Base-by-base conservation (phyloP, 495 filamentous ascomycete species). In the Bacidia gigantensis region DNA sequence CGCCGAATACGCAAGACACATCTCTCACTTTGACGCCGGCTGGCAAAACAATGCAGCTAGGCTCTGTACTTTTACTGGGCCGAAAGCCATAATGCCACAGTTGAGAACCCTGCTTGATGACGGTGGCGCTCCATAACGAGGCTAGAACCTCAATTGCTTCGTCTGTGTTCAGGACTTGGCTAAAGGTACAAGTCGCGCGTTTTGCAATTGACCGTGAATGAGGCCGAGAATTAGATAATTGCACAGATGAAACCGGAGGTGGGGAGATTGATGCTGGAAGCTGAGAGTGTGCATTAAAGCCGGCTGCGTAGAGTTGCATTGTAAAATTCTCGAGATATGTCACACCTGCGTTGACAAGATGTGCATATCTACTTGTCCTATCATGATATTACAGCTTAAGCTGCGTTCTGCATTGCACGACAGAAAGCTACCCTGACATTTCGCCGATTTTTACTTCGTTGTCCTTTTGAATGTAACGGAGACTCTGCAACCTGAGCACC, bases 231-330 rank as follows among this genome's bases (percentile, higher is more conserved):
- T n/a, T n/a, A n/a, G n/a, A n/a, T n/a, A n/a, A n/a, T n/a, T n/a
- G n/a, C n/a, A n/a, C n/a, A n/a, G n/a, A n/a, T n/a, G n/a, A n/a
- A n/a, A n/a, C n/a, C n/a, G n/a, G n/a, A 12, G 32, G 14, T 49
- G 23, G 10, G 32, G n/a, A 10, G 10, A 42, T 26, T 52, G 26
- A 48, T 43, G 20, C 26, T 11, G 26, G 35, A 20, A 62, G 50
- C 29, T 59, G 56, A 10, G 46, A 20, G 26, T 59, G 54, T 11
- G 57, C 23, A 44, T 62, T 62, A 54, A 62, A 62, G 46, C 59
- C 59, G 17, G 50, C 43, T 26, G 55, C 52, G 26, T 58, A 54
- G 3, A 60, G 17, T 35, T 52, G 48, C 53, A 58, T 58, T 3
- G 24, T 17, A 1, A 12, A 35, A 7, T 5, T 14, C 29, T n/a